Percentiles rank a stretch among this genome's conserved stretches.
These are phyloP conservation scores for Agrocybe chaxingu DNA, from an alignment of 768 basidiomycete genomes.

Conservation along the genomic window DNA sequence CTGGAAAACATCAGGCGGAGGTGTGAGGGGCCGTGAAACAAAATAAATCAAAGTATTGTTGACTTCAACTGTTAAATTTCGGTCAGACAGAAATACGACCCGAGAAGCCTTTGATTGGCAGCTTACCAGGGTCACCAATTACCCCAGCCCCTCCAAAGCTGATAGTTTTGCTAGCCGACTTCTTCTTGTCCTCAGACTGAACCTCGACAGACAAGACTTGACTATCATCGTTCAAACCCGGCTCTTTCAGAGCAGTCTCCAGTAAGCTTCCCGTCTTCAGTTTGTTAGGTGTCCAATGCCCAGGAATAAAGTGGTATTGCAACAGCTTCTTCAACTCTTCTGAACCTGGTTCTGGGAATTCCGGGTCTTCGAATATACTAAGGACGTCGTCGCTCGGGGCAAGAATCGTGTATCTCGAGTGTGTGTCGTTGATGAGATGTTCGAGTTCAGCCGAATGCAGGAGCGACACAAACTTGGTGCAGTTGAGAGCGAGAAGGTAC, in stretches of 20 bases:
- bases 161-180: constrained; percentile 49
- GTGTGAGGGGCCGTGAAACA: constrained; percentile 76
- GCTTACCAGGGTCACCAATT: constrained; percentile 73
- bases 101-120: not conserved
- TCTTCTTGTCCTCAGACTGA: constrained; percentile 44
- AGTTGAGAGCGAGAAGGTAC: constrained; percentile 88
- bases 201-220: constrained; percentile 74
- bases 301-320: constrained; percentile 90
- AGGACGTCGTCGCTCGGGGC: constrained; percentile 89
- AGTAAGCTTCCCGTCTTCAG: constrained; percentile 73
- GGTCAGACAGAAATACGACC: not conserved
- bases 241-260: constrained; percentile 73
- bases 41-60: constrained; percentile 88
- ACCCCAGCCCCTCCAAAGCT: constrained; percentile 82
- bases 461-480: constrained; percentile 85
- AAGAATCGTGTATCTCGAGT: constrained; percentile 79
- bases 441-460: constrained; percentile 80
- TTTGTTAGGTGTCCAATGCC: constrained; percentile 67
- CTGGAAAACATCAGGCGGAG: constrained; percentile 78
- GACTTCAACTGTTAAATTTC: constrained; percentile 50
- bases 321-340: constrained; percentile 70
- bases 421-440: constrained; percentile 65
- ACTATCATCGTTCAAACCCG: constrained; percentile 61
- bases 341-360: constrained; percentile 62
- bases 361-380: constrained; percentile 45